phyloP scores from a whole-genome alignment of 352 stramenopile species.

The Bremia lactucae region DNA sequence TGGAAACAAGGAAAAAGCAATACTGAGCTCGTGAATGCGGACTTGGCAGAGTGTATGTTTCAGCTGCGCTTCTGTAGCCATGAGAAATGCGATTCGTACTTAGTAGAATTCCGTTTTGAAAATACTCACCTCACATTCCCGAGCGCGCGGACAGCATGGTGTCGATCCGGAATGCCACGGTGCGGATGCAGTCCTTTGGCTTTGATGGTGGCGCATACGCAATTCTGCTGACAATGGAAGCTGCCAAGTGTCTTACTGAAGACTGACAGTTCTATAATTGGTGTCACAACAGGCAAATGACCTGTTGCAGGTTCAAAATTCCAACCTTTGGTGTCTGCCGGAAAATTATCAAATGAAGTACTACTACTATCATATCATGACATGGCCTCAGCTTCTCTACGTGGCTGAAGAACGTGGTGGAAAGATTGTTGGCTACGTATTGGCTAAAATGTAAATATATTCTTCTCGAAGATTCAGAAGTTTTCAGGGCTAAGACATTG shows the following conservation, averaged over 20 bases:
- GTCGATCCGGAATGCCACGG: slow-evolving; percentile 91
- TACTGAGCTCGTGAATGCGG: slow-evolving; percentile 17
- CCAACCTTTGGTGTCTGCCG: slow-evolving; percentile 98
- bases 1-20: slow-evolving; percentile 29
- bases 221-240: background rate
- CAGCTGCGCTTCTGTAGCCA: slow-evolving; percentile 11
- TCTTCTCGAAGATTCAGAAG: background rate
- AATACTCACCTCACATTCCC: slow-evolving; percentile 17
- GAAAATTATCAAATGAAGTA: slow-evolving; percentile 99
- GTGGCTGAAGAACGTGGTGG: slow-evolving; percentile 95
- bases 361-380: slow-evolving; percentile 99
- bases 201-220: background rate
- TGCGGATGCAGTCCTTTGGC: slow-evolving; percentile 12
- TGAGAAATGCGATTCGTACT: slow-evolving; percentile 7
- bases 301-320: slow-evolving; percentile 97
- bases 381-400: slow-evolving; percentile 98
- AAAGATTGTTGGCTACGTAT: slow-evolving; percentile 99
- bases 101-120: slow-evolving; percentile 11
- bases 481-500: background rate
- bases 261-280: background rate
- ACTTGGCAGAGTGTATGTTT: slow-evolving; percentile 24
- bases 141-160: slow-evolving; percentile 67
- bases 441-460: slow-evolving; percentile 95
- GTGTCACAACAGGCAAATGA: slow-evolving; percentile 69
- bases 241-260: background rate